phyloP scores from a whole-genome alignment of 768 basidiomycete genomes.

The Leccinellum rugosiceps region DNA sequence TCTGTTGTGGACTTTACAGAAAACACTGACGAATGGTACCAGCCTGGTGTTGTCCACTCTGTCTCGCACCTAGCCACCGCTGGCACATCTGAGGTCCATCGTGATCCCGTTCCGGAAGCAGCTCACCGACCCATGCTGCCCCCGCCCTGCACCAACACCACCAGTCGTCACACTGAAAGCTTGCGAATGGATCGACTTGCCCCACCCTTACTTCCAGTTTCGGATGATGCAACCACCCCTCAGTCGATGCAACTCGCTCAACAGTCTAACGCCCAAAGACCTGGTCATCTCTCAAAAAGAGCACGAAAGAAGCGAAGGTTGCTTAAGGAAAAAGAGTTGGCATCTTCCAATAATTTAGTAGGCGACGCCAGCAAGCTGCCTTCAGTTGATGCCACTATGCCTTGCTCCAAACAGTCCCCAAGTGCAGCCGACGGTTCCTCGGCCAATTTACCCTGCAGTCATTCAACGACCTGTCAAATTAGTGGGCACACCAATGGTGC shows the following conservation, averaged over 20 bases:
- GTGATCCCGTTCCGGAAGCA: background rate
- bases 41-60: slow-evolving; percentile 9
- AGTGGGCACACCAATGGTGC: background rate
- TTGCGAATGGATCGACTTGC: background rate
- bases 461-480: background rate
- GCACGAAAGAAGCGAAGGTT: slow-evolving; percentile 16
- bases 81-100: slow-evolving; percentile 3
- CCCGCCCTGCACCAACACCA: background rate
- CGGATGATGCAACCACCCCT: background rate
- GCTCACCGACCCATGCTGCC: background rate
- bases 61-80: slow-evolving; percentile 11
- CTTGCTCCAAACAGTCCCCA: slow-evolving; percentile 4
- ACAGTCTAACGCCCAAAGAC: background rate
- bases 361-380: background rate
- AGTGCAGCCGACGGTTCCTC: background rate
- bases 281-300: slow-evolving; percentile 4
- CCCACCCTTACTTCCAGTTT: background rate
- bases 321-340: slow-evolving; percentile 4
- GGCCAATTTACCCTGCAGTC: background rate
- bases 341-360: background rate
- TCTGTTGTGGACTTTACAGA: slow-evolving; percentile 4
- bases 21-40: slow-evolving; percentile 27
- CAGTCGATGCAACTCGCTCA: slow-evolving; percentile 1
- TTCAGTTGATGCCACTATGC: background rate
- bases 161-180: background rate